Base-by-base conservation (phyloP, 2,329 filamentous ascomycete species). In the Didymosphaeria variabile region DNA sequence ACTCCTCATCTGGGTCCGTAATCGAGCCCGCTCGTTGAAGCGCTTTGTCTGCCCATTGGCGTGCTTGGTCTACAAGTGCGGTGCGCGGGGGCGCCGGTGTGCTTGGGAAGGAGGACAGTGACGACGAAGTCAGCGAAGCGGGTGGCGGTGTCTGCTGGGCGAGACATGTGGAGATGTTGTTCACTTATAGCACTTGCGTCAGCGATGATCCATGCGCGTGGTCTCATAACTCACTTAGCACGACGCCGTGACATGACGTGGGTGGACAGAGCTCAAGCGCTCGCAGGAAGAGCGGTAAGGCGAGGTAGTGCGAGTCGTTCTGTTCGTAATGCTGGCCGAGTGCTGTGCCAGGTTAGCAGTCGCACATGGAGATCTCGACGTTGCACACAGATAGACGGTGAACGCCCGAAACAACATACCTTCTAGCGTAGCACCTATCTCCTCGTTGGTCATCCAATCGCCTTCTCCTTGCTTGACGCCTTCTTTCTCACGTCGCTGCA, bases 241-340 rank as follows among this genome's bases (percentile, higher is more conserved):
- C 85, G 31, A 92, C 90, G 54, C 90, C 88, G 75, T 97, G 93
- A 75, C 94, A 97, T 32, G 83, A 86, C 26, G 81, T 83, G 1
- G 80, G 79, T 3, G 87, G 84, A 75, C 87, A 90, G 49, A 95
- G 79, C 19, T 89, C 85, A 36, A 97, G 83, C 6, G 94, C 92
- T 72, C 96, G 93, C 70, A 97, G 87, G 76, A 94, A 97, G 32
- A 97, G 84, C 3, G 94, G 93, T 23, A 94, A 86, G 6, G 94
- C 91, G 1, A 97, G 88, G 67, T 94, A 91, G 72, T 93, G 90
- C 68, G 91, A 88, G 47, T 89, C 87, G 68, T 87, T 88, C 52
- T 86, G 84, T 72, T 92, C 88, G 78, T 97, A 97, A 69, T 89
- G 88, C 60, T 90, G 86, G 19, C 87, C 94, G 26, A 97, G 85